Base-by-base conservation (phyloP, 805 yeast genomes). In the Lipomyces starkeyi region DNA sequence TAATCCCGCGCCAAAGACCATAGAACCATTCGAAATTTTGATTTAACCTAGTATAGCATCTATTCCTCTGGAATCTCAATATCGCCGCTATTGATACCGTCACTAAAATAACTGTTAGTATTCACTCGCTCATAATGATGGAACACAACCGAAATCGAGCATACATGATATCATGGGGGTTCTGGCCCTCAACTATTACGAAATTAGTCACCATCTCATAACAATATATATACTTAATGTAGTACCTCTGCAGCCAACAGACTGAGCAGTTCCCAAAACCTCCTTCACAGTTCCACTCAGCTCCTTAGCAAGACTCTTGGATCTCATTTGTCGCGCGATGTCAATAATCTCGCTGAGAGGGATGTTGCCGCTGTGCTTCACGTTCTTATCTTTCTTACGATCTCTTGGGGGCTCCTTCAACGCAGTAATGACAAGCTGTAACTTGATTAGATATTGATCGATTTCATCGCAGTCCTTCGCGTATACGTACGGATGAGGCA, bases 351-450 rank as follows among this genome's bases (percentile, higher is more conserved):
- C 97, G 80, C 93, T 97, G 80, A 95, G 87, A 80, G 97, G 92
- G 80, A 95, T 88, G 94, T 94, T 95, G 87, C 99, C 99, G 83
- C 88, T 89, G 91, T 95, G 99, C 89, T 93, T 93, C 84, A 95
- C 91, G 87, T 95, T 94, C 95, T 95, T 95, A 83, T 95, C 98
- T 97, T 95, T 95, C 96, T 95, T 95, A 88, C 97, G 90, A 90
- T 95, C 99, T 91, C 99, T 94, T 82, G 97, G 97, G 78, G 99
- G 93, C 88, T 95, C 99, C 89, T 95, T 95, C 82, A 95, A 88
- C 78, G 99, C 99, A 83, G 97, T 92, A 85, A 95, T 95, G 83
- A 95, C 97, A 80, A 95, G 89, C 61, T 43, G 40, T 43, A 43
- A 11, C 20, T 11, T 7, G 22, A 43, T 43, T 43, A 43, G 49